Percentiles rank a stretch among this genome's conserved stretches.
Conservation (phyloP, 129 eudicot genomes). For the Centrapalus pauciflorus region DNA sequence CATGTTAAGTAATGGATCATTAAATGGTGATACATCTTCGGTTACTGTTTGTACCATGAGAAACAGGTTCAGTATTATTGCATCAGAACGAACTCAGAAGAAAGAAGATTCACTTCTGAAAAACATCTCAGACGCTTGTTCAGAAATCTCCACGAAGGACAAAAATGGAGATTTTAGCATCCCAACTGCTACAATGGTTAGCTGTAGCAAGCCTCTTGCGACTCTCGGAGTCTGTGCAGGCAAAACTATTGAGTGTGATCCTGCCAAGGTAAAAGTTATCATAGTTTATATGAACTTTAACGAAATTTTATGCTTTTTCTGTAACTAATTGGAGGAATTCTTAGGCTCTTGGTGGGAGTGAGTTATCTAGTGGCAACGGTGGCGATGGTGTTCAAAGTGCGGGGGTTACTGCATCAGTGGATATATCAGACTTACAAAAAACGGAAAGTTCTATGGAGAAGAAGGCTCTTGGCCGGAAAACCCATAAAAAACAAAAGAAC, state of each 20-base stretch:
- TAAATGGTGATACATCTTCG: conserved; percentile 6
- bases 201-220: neutral
- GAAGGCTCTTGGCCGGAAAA: conserved; percentile 19
- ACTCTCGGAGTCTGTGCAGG: neutral
- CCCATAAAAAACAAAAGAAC: conserved; percentile 24
- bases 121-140: conserved; percentile 12
- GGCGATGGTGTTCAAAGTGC: conserved; percentile 9
- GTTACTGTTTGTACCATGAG: conserved; percentile 19
- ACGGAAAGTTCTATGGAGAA: neutral
- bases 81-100: conserved; percentile 13
- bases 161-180: neutral
- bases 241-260: conserved; percentile 1
- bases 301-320: neutral
- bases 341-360: conserved; percentile 16
- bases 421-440: conserved; percentile 17
- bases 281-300: neutral
- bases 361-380: conserved; percentile 1
- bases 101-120: conserved; percentile 9
- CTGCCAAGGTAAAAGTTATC: conserved; percentile 13
- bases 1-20: conserved; percentile 19
- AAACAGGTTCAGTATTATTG: conserved; percentile 12
- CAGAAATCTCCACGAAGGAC: neutral
- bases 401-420: neutral
- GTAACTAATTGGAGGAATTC: neutral
- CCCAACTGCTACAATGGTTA: neutral